Evolutionary conservation across 148 eudicot species (phyloP).

Genomic region (Tetragonia tetragonoides): DNA sequence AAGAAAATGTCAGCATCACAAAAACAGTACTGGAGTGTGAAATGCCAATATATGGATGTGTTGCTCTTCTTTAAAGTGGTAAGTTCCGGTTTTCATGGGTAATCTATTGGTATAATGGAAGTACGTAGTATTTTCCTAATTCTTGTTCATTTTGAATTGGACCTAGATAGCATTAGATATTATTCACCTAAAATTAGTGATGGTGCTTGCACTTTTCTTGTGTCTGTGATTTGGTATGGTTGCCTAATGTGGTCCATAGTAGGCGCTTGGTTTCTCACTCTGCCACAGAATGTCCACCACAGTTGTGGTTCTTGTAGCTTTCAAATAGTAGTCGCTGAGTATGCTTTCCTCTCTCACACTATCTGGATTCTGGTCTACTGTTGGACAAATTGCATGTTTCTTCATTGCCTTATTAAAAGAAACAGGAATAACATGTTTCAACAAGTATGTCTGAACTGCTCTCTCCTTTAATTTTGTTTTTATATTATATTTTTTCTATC

Average conservation of each 20-base stretch:
- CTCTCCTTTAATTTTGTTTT: not conserved
- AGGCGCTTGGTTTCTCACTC: not conserved
- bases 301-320: not conserved
- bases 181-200: not conserved
- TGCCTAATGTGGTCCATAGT: not conserved
- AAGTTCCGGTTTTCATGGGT: conserved; percentile 28
- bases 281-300: not conserved
- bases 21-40: conserved; percentile 87
- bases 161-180: not conserved
- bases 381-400: not conserved
- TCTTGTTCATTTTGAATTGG: not conserved
- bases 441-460: not conserved
- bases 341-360: not conserved
- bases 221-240: not conserved
- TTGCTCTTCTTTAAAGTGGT: conserved; percentile 98
- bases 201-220: not conserved
- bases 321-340: not conserved
- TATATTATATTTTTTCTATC: no score
- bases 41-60: conserved; percentile 86
- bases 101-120: not conserved
- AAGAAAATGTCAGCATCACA: conserved; percentile 97
- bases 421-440: not conserved
- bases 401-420: no score
- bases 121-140: no score
- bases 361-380: not conserved